Conservation (phyloP, 2,329 filamentous ascomycete genomes). For the Ilyonectria sp. region DNA sequence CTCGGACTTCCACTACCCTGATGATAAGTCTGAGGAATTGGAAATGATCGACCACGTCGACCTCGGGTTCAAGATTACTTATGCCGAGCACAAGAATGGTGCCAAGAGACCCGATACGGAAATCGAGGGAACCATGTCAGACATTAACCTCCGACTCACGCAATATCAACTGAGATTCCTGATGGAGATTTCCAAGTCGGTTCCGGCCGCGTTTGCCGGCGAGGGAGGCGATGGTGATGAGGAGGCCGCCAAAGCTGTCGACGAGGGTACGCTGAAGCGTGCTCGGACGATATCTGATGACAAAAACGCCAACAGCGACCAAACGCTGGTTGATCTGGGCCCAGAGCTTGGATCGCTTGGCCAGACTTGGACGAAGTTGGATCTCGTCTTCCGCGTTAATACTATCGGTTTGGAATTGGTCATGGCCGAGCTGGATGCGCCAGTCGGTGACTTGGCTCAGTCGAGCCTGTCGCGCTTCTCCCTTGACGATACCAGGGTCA, state of each 20-base stretch:
- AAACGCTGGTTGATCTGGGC: conserved; percentile 67
- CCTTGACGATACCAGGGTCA: conserved; percentile 91
- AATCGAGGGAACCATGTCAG: conserved; percentile 91
- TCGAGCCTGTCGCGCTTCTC: conserved; percentile 95
- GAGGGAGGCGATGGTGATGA: conserved; percentile 79
- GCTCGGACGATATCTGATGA: conserved; percentile 59
- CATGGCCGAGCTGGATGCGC: conserved; percentile 80
- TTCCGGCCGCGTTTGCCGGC: conserved; percentile 85
- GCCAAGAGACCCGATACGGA: conserved; percentile 90
- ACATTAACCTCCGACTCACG: conserved; percentile 90
- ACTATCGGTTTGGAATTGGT: conserved; percentile 92
- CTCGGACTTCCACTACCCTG: conserved; percentile 87
- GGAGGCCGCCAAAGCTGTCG: conserved; percentile 83
- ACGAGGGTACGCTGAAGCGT: conserved; percentile 66
- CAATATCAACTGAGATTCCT: conserved; percentile 93
- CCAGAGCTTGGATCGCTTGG: conserved; percentile 80
- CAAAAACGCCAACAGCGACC: conserved; percentile 53
- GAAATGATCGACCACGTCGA: conserved; percentile 99
- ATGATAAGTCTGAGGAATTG: conserved; percentile 83
- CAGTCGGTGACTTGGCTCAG: conserved; percentile 82
- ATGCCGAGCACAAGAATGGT: conserved; percentile 86
- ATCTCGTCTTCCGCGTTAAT: conserved; percentile 90
- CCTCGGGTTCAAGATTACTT: conserved; percentile 91
- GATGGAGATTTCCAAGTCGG: conserved; percentile 87
- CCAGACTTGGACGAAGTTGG: conserved; percentile 91